These are phyloP conservation scores for Piper betle DNA, from an alignment of 164 flowering plant genomes.

Conservation along the genomic window DNA sequence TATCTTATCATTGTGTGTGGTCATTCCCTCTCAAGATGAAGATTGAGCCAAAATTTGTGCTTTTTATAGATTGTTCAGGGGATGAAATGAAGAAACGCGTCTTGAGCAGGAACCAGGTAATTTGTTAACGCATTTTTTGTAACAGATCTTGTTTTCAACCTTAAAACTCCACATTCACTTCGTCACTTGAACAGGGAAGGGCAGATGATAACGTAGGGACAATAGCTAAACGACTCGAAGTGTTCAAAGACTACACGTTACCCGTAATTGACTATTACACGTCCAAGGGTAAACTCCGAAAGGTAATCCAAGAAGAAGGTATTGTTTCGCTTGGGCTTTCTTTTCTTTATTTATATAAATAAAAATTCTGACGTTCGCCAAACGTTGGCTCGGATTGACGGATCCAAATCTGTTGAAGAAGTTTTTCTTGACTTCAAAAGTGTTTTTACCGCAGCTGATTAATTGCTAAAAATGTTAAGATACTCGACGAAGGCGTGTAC, in stretches of 20 bases:
- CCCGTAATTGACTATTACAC: slow-evolving; percentile 63
- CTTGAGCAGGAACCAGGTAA: slow-evolving; percentile 74
- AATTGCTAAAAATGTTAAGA: too few species aligned
- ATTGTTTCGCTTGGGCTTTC: not conserved
- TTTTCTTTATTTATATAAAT: not conserved
- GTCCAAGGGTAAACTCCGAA: slow-evolving; percentile 55
- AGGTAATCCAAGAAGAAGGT: slow-evolving; percentile 29
- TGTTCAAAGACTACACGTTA: slow-evolving; percentile 62
- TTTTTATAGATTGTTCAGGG: slow-evolving; percentile 75
- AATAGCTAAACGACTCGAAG: slow-evolving; percentile 70
- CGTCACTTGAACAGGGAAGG: slow-evolving; percentile 43
- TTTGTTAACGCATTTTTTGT: not conserved
- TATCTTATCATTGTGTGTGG: not conserved
- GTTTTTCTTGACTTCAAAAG: slow-evolving; percentile 65
- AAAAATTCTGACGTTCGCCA: too few species aligned
- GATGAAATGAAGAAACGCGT: slow-evolving; percentile 96
- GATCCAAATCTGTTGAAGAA: slow-evolving; percentile 60
- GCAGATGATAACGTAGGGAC: slow-evolving; percentile 88
- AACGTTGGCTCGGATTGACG: slow-evolving; percentile 47
- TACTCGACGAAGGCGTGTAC: too few species aligned
- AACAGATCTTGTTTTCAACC: too few species aligned
- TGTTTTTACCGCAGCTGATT: slow-evolving; percentile 30
- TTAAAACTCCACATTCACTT: too few species aligned
- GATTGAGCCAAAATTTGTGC: slow-evolving; percentile 63
- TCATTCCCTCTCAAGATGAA: slow-evolving; percentile 44